phyloP scores from a whole-genome alignment of 2,329 filamentous ascomycete species.

The Knoxdaviesia proteae region DNA sequence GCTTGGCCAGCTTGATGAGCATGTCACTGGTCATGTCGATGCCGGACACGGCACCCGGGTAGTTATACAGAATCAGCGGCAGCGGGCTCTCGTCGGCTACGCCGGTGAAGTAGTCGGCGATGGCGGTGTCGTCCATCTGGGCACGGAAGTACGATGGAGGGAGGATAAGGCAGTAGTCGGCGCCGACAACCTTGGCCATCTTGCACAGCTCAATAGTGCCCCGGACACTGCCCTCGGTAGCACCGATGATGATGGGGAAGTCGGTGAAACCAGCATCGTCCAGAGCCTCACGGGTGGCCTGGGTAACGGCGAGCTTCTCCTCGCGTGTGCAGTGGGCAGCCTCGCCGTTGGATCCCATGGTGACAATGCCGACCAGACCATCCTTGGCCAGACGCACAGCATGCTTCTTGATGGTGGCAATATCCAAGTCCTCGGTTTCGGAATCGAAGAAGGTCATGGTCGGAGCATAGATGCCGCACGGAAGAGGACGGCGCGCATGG shows the following conservation, averaged over 20 bases:
- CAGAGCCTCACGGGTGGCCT: constrained; percentile 60
- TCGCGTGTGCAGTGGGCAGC: constrained; percentile 63
- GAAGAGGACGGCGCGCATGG: constrained; percentile 32
- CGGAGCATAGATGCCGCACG: constrained; percentile 69
- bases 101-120: constrained; percentile 51
- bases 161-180: constrained; percentile 61
- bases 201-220: constrained; percentile 59
- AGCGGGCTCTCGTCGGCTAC: constrained; percentile 59
- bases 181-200: constrained; percentile 45
- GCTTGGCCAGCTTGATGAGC: constrained; percentile 56
- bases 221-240: constrained; percentile 61
- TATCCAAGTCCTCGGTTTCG: constrained; percentile 66
- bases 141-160: constrained; percentile 69
- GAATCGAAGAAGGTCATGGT: constrained; percentile 83
- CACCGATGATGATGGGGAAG: constrained; percentile 65
- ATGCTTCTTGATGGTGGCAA: constrained; percentile 59
- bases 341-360: constrained; percentile 82
- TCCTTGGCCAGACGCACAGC: constrained; percentile 56
- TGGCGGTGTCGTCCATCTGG: constrained; percentile 51
- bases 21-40: constrained; percentile 83
- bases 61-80: constrained; percentile 77
- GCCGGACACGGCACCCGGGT: constrained; percentile 67
- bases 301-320: constrained; percentile 57
- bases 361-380: constrained; percentile 63
- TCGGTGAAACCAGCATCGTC: constrained; percentile 57